A percentile compares a stretch with the other conserved stretches of the same genome.
These are phyloP conservation scores for Gloeopeniophorella convolvens DNA, from an alignment of 768 basidiomycete genomes.

Conservation along the genomic window DNA sequence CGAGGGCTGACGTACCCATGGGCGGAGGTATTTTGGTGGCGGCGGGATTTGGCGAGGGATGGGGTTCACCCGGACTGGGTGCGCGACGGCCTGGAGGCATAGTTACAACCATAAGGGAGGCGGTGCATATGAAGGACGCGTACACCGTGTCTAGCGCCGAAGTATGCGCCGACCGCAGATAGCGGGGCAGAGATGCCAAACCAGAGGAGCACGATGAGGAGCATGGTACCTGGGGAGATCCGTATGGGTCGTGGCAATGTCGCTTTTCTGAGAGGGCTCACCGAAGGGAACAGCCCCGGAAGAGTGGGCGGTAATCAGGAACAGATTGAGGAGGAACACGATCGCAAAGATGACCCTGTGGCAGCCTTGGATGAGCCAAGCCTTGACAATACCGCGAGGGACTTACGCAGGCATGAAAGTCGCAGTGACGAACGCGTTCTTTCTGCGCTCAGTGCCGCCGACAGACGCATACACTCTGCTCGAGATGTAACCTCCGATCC, in stretches of 20 bases:
- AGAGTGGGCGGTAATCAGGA: conserved; percentile 77
- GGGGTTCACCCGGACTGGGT: conserved; percentile 85
- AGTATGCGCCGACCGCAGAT: conserved; percentile 78
- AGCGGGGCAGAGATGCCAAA: conserved; percentile 92
- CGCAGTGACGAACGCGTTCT: conserved; percentile 84
- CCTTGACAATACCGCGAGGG: not conserved
- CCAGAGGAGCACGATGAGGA: conserved; percentile 81
- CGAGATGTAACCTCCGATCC: conserved; percentile 85
- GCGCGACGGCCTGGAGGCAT: conserved; percentile 48
- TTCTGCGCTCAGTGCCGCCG: conserved; percentile 69
- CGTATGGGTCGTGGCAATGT: too few relatives aligned
- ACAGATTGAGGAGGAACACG: conserved; percentile 87
- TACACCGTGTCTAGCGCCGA: conserved; percentile 84
- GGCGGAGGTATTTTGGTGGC: conserved; percentile 72
- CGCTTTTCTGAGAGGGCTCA: conserved; percentile 27
- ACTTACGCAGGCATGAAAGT: conserved; percentile 81
- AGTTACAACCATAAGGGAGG: conserved; percentile 11
- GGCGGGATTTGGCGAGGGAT: conserved; percentile 98
- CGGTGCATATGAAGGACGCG: conserved; percentile 23
- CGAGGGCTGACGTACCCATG: conserved; percentile 62
- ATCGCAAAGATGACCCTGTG: conserved; percentile 71
- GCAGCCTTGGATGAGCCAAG: not conserved
- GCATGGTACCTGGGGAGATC: conserved; percentile 58
- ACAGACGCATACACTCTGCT: conserved; percentile 75
- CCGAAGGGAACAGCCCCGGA: conserved; percentile 97